Percentiles rank a stretch among this genome's conserved stretches.
Evolutionary conservation across 2,329 filamentous ascomycete genomes (phyloP).

Genomic region (Ceratocystis harringtonii): DNA sequence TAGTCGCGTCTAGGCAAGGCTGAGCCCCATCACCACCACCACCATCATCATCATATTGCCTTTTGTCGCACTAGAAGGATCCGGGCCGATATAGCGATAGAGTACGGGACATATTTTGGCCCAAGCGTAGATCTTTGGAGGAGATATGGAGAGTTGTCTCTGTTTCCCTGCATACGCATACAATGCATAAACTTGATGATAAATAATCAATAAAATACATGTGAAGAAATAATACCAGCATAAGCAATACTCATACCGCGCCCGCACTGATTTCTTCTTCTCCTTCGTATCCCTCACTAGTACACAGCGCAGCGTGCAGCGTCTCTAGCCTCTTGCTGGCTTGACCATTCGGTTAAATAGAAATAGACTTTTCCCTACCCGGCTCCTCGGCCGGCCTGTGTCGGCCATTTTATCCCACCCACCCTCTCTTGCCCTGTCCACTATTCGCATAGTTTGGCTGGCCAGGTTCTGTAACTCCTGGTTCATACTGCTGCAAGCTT

Average conservation of each 20-base stretch:
- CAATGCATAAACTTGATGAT: neutral
- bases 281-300: neutral
- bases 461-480: neutral
- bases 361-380: conserved; percentile 4
- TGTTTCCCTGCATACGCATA: neutral
- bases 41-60: neutral
- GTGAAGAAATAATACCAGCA: neutral
- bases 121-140: neutral
- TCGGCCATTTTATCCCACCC: neutral
- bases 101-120: neutral
- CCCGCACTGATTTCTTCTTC: neutral
- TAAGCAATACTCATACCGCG: neutral
- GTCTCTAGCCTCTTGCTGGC: neutral
- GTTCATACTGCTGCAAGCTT: too few species aligned
- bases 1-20: neutral
- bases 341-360: conserved; percentile 4
- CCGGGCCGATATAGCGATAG: conserved; percentile 3
- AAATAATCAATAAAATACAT: neutral
- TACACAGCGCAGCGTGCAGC: neutral
- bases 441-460: too few species aligned
- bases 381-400: neutral
- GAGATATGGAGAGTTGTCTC: neutral
- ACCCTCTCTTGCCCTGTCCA: neutral
- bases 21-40: neutral
- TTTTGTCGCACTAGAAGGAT: conserved; percentile 6